These are phyloP conservation scores for Calonectria crousiana DNA, from an alignment of 2,329 filamentous ascomycete species.

Conservation along the genomic window DNA sequence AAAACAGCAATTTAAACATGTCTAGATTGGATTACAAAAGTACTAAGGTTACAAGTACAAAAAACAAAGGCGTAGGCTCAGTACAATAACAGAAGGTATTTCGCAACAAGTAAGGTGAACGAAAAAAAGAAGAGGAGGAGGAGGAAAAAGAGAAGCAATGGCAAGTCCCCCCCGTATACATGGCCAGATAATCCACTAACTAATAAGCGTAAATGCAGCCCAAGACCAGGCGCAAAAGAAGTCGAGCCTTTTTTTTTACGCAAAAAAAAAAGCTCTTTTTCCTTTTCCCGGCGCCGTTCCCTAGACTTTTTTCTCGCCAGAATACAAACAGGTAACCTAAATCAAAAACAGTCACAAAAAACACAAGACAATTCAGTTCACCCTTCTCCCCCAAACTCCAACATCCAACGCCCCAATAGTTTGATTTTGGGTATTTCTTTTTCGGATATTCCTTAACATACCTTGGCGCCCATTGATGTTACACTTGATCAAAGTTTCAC, in stretches of 20 bases:
- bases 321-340: constrained; percentile 1
- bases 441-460: neutral
- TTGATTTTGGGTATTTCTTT: constrained; percentile 5
- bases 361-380: constrained; percentile 8
- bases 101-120: constrained; percentile 32
- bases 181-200: constrained; percentile 24
- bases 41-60: constrained; percentile 32
- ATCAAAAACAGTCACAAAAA: constrained; percentile 12
- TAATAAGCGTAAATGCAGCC: constrained; percentile 9
- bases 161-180: constrained; percentile 21
- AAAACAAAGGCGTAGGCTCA: neutral
- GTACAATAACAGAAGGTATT: constrained; percentile 26
- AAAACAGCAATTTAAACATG: neutral
- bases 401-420: constrained; percentile 37
- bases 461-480: constrained; percentile 3
- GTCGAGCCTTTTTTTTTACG: neutral
- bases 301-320: constrained; percentile 16
- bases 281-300: neutral
- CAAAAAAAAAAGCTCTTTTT: neutral
- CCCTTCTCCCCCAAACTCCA: constrained; percentile 33
- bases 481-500: neutral
- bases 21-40: constrained; percentile 33
- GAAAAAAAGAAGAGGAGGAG: neutral
- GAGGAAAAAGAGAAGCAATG: constrained; percentile 20
- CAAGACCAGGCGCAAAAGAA: neutral